Conservation (phyloP, 2,329 filamentous ascomycete species). For the Lasiodiplodia sp. region DNA sequence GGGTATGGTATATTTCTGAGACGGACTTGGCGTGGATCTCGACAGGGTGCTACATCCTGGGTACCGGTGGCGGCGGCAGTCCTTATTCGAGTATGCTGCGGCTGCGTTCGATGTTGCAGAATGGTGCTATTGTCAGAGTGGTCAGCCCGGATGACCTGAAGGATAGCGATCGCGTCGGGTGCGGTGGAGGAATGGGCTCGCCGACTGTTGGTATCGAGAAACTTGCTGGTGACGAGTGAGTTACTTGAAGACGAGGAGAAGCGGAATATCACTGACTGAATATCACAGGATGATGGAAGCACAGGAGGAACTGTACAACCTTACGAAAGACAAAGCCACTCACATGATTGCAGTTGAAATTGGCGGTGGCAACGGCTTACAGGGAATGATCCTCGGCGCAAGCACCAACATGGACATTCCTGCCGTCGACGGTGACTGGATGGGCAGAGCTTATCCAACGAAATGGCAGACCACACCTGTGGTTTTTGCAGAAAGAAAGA, state of each 20-base stretch:
- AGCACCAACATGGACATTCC: conserved; percentile 51
- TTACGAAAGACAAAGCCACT: conserved; percentile 44
- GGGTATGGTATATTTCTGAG: conserved; percentile 65
- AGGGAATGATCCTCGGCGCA: conserved; percentile 48
- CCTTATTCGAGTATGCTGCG: conserved; percentile 58
- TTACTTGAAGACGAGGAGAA: conserved; percentile 28
- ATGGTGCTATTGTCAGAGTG: conserved; percentile 49
- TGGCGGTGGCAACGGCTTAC: conserved; percentile 35
- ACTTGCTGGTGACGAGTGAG: conserved; percentile 48
- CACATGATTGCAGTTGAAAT: conserved; percentile 32
- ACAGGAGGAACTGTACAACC: conserved; percentile 44
- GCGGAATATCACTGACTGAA: background rate
- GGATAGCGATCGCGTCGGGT: conserved; percentile 48
- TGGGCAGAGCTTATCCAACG: conserved; percentile 58
- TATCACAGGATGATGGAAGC: conserved; percentile 41
- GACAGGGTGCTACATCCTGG: conserved; percentile 67
- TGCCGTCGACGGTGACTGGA: conserved; percentile 56
- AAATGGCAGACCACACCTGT: conserved; percentile 54
- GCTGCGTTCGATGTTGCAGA: conserved; percentile 53
- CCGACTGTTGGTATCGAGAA: conserved; percentile 53
- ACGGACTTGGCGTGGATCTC: conserved; percentile 65
- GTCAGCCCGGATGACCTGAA: conserved; percentile 51
- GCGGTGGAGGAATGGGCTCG: conserved; percentile 57
- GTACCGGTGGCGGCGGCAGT: conserved; percentile 67
- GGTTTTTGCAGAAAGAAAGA: conserved; percentile 50